Evolutionary conservation across 1,139 yeast species (phyloP).

Genomic region (Saccharomyces pastorianus): DNA sequence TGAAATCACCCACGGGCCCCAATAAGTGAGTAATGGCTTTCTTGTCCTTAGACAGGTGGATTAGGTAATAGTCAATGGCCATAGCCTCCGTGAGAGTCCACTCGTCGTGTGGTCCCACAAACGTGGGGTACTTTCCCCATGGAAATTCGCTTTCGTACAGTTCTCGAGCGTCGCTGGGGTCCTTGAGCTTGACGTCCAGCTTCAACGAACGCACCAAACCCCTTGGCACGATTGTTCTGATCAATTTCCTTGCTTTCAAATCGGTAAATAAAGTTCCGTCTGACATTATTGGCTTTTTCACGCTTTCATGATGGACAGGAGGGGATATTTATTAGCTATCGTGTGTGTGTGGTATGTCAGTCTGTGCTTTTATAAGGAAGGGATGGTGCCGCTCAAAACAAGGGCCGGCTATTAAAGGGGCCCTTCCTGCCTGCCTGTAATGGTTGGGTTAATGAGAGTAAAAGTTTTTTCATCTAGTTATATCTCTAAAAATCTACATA

Average conservation of each 20-base stretch:
- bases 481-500: background rate
- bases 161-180: slow-evolving; percentile 36
- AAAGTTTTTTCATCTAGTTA: background rate
- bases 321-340: no score
- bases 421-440: no score
- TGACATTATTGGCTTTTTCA: slow-evolving; percentile 37
- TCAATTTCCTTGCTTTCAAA: slow-evolving; percentile 33
- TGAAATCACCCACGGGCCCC: slow-evolving; percentile 40
- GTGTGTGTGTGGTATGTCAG: background rate
- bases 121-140: slow-evolving; percentile 60
- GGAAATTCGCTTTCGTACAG: slow-evolving; percentile 52
- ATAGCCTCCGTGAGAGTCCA: slow-evolving; percentile 62
- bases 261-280: slow-evolving; percentile 47
- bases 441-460: background rate
- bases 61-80: slow-evolving; percentile 47
- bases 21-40: slow-evolving; percentile 32
- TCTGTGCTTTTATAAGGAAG: background rate
- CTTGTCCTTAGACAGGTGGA: slow-evolving; percentile 16
- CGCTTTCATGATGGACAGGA: background rate
- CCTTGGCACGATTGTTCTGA: slow-evolving; percentile 44
- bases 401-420: background rate
- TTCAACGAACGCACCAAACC: slow-evolving; percentile 60
- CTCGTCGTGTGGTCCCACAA: slow-evolving; percentile 61
- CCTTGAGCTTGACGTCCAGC: slow-evolving; percentile 54
- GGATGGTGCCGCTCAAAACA: background rate